Evolutionary conservation across 176 grass and related monocot genomes (phyloP).

Genomic region (Cenchrus fungigraminus): DNA sequence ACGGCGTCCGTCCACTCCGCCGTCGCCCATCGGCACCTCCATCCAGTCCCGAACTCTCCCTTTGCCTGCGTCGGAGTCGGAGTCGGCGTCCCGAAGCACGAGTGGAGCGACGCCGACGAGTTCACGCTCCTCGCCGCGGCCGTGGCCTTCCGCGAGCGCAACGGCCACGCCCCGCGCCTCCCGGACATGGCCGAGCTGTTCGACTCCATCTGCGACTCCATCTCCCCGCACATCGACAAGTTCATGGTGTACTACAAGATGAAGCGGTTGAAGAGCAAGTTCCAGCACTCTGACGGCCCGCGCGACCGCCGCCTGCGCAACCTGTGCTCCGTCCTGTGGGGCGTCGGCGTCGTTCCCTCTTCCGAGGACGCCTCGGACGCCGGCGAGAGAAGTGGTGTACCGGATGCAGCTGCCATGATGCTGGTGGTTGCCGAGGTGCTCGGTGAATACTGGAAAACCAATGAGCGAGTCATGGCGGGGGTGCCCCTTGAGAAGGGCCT

Average conservation of each 20-base stretch:
- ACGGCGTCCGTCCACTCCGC: too few species aligned
- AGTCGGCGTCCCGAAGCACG: conserved; percentile 35
- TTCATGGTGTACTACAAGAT: conserved; percentile 66
- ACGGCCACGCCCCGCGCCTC: conserved; percentile 44
- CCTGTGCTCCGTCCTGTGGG: conserved; percentile 68
- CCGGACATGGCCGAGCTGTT: conserved; percentile 51
- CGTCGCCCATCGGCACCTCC: too few species aligned
- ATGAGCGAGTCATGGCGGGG: conserved; percentile 23
- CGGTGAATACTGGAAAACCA: conserved; percentile 62
- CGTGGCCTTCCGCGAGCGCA: conserved; percentile 57
- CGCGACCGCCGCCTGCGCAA: conserved; percentile 59
- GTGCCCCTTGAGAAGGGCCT: conserved; percentile 61
- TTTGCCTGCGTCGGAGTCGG: too few species aligned
- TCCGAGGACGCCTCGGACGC: conserved; percentile 32
- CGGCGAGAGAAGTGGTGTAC: conserved; percentile 25
- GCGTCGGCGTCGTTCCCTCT: conserved; percentile 30
- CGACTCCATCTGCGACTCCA: conserved; percentile 39
- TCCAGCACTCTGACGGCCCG: conserved; percentile 32
- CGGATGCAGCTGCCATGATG: conserved; percentile 53
- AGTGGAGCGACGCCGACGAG: conserved; percentile 67
- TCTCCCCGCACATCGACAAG: conserved; percentile 43
- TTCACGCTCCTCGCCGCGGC: conserved; percentile 59
- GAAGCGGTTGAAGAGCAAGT: conserved; percentile 69
- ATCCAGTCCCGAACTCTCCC: too few species aligned
- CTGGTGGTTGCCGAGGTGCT: conserved; percentile 60